Conservation (phyloP, 139 green algal genomes). For the Coccomyxa sp. region DNA sequence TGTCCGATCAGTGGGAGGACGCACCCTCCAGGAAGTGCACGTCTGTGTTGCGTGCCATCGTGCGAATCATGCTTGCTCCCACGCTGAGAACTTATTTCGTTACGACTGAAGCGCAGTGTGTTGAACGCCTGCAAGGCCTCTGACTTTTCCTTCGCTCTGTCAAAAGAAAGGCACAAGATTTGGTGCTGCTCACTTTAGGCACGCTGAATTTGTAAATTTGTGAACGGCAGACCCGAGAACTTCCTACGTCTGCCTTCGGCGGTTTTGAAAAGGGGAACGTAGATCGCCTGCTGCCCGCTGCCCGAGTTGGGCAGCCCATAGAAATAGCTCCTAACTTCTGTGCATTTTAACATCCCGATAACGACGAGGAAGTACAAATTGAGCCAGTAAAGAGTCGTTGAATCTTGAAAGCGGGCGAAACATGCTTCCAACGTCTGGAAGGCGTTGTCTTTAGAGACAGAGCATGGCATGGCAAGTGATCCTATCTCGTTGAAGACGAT, state of each 20-base stretch:
- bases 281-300: too few relatives aligned
- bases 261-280: background rate
- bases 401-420: too few relatives aligned
- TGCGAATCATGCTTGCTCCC: background rate
- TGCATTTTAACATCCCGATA: too few relatives aligned
- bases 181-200: background rate
- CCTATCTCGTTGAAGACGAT: background rate
- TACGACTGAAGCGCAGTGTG: background rate
- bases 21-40: background rate
- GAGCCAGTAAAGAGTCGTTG: too few relatives aligned
- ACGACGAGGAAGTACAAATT: too few relatives aligned
- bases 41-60: background rate
- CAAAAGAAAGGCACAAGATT: background rate
- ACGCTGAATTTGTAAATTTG: background rate
- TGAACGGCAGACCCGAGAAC: too few relatives aligned
- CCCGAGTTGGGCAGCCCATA: too few relatives aligned
- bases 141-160: background rate
- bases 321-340: too few relatives aligned
- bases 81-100: background rate
- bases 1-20: background rate
- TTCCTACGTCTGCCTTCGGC: background rate
- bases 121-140: background rate
- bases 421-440: too few relatives aligned
- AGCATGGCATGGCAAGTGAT: too few relatives aligned
- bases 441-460: too few relatives aligned